These are phyloP conservation scores for Suillus tomentosus DNA, from an alignment of 768 basidiomycete genomes.

Conservation along the genomic window DNA sequence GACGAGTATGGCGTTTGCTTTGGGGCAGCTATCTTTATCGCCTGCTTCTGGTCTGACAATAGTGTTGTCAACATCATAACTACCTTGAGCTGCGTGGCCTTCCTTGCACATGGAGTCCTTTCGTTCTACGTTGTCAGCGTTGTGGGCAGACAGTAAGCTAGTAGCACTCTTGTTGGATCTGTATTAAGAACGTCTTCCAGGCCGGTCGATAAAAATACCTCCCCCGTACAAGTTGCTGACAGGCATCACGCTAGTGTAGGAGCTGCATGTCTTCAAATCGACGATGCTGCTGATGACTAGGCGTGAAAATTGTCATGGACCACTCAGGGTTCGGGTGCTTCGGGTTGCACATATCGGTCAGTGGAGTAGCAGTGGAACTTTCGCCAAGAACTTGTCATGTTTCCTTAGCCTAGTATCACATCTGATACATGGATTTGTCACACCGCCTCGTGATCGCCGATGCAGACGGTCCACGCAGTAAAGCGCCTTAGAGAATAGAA, in stretches of 20 bases:
- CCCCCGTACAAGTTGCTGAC: neutral
- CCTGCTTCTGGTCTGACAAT: constrained; percentile 1
- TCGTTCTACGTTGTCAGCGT: neutral
- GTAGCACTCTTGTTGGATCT: neutral
- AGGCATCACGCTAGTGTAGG: neutral
- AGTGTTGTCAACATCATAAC: neutral
- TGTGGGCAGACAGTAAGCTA: neutral
- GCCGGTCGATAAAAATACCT: neutral
- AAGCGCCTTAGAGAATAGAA: neutral
- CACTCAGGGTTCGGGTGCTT: neutral
- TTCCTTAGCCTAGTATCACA: neutral
- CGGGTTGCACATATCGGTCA: neutral
- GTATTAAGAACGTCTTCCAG: neutral
- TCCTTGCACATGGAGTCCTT: neutral
- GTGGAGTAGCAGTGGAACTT: neutral
- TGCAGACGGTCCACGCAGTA: neutral
- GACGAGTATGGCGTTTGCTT: neutral
- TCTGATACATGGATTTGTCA: neutral
- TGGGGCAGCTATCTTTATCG: neutral
- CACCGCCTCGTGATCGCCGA: neutral
- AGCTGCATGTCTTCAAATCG: neutral
- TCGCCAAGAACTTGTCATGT: neutral
- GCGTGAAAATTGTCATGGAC: neutral
- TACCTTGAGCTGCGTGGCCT: neutral
- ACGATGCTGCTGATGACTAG: neutral